These are phyloP conservation scores for Trametopsis cervina DNA, from an alignment of 768 basidiomycete genomes.

Conservation along the genomic window DNA sequence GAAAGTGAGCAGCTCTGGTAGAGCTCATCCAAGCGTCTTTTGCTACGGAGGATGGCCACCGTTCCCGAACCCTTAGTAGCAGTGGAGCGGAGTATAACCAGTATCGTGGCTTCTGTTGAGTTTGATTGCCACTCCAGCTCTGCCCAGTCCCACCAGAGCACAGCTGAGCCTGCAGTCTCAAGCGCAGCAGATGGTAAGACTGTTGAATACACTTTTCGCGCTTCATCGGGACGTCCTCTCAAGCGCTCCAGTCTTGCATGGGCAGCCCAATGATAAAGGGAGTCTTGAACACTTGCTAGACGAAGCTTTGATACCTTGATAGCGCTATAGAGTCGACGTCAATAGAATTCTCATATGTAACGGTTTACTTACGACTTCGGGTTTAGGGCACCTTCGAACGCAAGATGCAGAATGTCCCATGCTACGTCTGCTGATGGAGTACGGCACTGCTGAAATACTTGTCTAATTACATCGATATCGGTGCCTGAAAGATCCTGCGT, in stretches of 20 bases:
- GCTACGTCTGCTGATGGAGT: slow-evolving; percentile 37
- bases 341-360: neutral
- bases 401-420: slow-evolving; percentile 61
- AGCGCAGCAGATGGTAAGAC: slow-evolving; percentile 41
- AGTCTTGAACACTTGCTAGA: slow-evolving; percentile 49
- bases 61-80: slow-evolving; percentile 46
- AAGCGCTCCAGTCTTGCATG: slow-evolving; percentile 69
- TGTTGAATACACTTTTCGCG: slow-evolving; percentile 72
- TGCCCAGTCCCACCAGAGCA: slow-evolving; percentile 79
- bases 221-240: slow-evolving; percentile 58
- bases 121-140: slow-evolving; percentile 76
- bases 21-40: slow-evolving; percentile 54
- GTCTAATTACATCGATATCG: slow-evolving; percentile 43
- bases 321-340: slow-evolving; percentile 37
- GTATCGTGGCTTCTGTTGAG: slow-evolving; percentile 39
- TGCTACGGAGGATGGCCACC: slow-evolving; percentile 54
- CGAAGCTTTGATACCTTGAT: slow-evolving; percentile 60
- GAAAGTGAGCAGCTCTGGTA: slow-evolving; percentile 12
- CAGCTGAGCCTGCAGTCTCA: slow-evolving; percentile 26
- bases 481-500: slow-evolving; percentile 42
- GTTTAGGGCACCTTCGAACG: slow-evolving; percentile 58
- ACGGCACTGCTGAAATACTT: slow-evolving; percentile 53
- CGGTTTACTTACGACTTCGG: slow-evolving; percentile 44
- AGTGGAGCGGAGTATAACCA: slow-evolving; percentile 47
- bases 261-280: slow-evolving; percentile 62